A percentile compares a stretch with the other conserved stretches of the same genome.
These are phyloP conservation scores for bread wheat (Triticum aestivum) DNA, from an alignment of 176 grass and related monocot species.

Conservation along the genomic window IWGSC_CS_RefSeq_v2.1 NC_057805.1:455454541-455455040, in stretches of 20 bases:
- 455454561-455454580: constrained; percentile 51
- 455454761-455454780: constrained; percentile 49
- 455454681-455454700: constrained; percentile 53
- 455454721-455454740: constrained; percentile 88
- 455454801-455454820: constrained; percentile 65
- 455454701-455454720: constrained; percentile 56
- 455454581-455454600: constrained; percentile 43
- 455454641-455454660: constrained; percentile 57
- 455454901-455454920: constrained; percentile 58
- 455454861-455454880: constrained; percentile 62
- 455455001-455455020: constrained; percentile 39
- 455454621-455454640: constrained; percentile 85
- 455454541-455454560: constrained; percentile 42
- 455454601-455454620: constrained; percentile 49
- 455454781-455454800: constrained; percentile 65
- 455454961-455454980: constrained; percentile 57
- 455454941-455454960: constrained; percentile 51
- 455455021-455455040: constrained; percentile 35
- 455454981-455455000: constrained; percentile 57
- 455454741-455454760: constrained; percentile 78
- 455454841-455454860: constrained; percentile 55
- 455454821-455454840: constrained; percentile 84
- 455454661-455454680: constrained; percentile 55
- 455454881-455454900: constrained; percentile 66
- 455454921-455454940: constrained; percentile 54